A percentile compares a stretch with the other conserved stretches of the same genome.
phyloP scores from a whole-genome alignment of 164 flowering plant species.

The Cinnamomum chago region DNA sequence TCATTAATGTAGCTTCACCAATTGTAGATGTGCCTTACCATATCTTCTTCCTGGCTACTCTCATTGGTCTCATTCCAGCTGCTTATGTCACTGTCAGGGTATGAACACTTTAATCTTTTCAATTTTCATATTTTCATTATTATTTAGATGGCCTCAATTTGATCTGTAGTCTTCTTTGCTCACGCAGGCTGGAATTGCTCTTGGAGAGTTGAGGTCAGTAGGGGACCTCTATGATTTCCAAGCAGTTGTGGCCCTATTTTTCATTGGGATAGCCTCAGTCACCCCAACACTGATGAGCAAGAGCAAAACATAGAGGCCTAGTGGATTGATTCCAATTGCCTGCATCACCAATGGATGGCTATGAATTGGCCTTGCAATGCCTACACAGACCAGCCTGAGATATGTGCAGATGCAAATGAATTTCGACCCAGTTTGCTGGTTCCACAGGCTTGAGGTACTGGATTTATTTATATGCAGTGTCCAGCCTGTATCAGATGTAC shows the following conservation, averaged over 20 bases:
- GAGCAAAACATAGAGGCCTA: conserved; percentile 23
- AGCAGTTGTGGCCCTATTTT: conserved; percentile 73
- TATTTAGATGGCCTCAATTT: no score
- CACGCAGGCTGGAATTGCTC: conserved; percentile 86
- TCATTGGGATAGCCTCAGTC: conserved; percentile 67
- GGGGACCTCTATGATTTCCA: conserved; percentile 88
- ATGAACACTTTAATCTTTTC: conserved; percentile 1
- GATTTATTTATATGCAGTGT: no score
- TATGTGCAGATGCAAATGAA: not conserved
- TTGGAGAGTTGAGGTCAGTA: conserved; percentile 72
- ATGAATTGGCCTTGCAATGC: not conserved
- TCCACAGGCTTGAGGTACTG: not conserved
- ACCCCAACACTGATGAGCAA: conserved; percentile 80
- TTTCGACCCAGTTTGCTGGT: not conserved
- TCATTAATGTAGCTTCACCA: conserved; percentile 92
- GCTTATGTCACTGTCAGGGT: conserved; percentile 96
- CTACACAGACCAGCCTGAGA: no score
- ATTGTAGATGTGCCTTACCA: conserved; percentile 92
- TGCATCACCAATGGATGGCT: not conserved
- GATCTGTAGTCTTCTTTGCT: not conserved
- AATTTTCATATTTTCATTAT: no score
- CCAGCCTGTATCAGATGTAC: no score
- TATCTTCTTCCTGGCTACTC: conserved; percentile 75
- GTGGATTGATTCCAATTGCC: no score
- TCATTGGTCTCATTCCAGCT: conserved; percentile 89